These are phyloP conservation scores for Leishmania major DNA, from an alignment of 208 protist genomes.

Conservation along the genomic window DNA sequence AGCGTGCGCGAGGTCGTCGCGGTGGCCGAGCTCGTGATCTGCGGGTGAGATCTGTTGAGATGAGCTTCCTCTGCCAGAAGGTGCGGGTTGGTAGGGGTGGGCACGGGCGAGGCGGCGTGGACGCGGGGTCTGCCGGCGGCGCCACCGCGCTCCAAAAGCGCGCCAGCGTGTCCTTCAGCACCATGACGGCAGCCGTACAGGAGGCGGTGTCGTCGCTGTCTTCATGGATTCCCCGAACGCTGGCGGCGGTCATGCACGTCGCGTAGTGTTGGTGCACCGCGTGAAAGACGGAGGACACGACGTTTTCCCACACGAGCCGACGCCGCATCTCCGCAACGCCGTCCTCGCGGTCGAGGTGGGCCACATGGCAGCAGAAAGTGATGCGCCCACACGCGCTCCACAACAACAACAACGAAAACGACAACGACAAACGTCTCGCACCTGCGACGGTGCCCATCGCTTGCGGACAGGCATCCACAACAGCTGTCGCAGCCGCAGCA, in stretches of 20 bases:
- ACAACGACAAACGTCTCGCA: not conserved
- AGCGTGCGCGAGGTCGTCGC: not conserved
- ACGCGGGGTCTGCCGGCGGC: not conserved
- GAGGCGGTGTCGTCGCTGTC: not conserved
- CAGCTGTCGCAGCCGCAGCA: not conserved
- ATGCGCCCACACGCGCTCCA: not conserved
- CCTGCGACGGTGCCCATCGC: not conserved
- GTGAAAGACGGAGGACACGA: constrained; percentile 92
- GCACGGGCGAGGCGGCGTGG: not conserved
- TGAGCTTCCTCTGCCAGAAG: not conserved
- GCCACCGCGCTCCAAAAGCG: not conserved
- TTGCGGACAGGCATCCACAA: not conserved
- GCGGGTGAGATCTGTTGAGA: not conserved
- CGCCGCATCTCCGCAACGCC: constrained; percentile 26
- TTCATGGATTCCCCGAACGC: not conserved
- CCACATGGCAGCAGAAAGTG: constrained; percentile 54
- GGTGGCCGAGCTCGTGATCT: constrained; percentile 13
- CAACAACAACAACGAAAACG: no score
- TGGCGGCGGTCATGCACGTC: not conserved
- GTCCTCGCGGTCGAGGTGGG: constrained; percentile 42
- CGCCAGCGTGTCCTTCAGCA: not conserved
- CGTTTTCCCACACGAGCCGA: constrained; percentile 45
- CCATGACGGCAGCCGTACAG: not conserved
- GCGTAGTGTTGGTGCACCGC: constrained; percentile 97
- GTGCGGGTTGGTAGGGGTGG: not conserved